Percentiles rank a stretch among this genome's conserved stretches.
Conservation (phyloP, 768 basidiomycete species). For the Rhodotorula diobovata region DNA sequence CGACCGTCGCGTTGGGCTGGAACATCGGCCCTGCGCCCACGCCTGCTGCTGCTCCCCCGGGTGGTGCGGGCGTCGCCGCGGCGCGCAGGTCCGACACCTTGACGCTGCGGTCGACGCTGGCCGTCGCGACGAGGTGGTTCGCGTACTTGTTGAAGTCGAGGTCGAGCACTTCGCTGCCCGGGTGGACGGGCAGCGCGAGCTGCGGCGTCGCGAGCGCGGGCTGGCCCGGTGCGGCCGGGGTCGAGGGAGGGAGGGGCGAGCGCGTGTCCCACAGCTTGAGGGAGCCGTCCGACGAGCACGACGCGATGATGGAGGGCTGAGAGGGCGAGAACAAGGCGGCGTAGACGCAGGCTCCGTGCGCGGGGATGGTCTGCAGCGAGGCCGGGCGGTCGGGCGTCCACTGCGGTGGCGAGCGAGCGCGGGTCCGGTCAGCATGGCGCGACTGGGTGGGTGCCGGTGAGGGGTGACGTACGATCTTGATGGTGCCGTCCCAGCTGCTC, state of each 20-base stretch:
- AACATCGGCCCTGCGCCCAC: constrained; percentile 40
- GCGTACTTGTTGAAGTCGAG: constrained; percentile 93
- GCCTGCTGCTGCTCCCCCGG: constrained; percentile 51
- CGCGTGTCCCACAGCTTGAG: constrained; percentile 69
- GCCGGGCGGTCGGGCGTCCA: constrained; percentile 79
- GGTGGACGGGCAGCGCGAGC: constrained; percentile 36
- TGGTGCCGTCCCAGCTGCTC: constrained; percentile 83
- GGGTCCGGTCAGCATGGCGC: background rate
- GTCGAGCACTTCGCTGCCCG: constrained; percentile 61
- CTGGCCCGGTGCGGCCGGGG: constrained; percentile 6
- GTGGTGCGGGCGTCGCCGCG: constrained; percentile 58
- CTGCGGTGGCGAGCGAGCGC: constrained; percentile 51
- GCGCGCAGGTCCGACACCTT: constrained; percentile 86
- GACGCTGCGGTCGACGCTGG: constrained; percentile 69
- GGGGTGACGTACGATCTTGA: constrained; percentile 67
- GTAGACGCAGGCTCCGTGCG: constrained; percentile 80
- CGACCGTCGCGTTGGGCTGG: constrained; percentile 29
- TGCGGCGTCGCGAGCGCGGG: constrained; percentile 17
- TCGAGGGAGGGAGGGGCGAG: constrained; percentile 20
- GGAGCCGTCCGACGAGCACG: constrained; percentile 82
- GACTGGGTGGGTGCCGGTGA: background rate
- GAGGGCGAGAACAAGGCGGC: constrained; percentile 90
- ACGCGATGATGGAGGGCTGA: constrained; percentile 70
- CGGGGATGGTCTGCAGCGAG: constrained; percentile 74
- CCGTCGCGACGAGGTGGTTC: constrained; percentile 69